Conservation (phyloP, 2,329 filamentous ascomycete genomes). For the Fusarium stilboides region DNA sequence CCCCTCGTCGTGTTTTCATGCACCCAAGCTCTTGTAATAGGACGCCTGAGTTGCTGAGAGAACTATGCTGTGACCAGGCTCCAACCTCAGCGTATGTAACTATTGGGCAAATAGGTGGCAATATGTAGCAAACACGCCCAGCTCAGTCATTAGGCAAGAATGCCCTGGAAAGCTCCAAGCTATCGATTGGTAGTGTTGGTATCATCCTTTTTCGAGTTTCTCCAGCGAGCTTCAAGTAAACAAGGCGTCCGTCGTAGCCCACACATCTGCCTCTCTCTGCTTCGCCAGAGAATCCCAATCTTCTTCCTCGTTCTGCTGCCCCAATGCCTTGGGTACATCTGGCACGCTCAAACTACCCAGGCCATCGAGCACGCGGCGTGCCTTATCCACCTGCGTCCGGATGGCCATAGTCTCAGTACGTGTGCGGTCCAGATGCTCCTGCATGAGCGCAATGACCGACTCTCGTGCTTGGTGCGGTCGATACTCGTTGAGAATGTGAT, state of each 20-base stretch:
- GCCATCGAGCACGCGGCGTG: conserved; percentile 79
- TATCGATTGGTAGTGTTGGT: not conserved
- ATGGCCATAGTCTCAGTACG: conserved; percentile 81
- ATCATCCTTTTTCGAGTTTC: not conserved
- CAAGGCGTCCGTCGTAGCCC: conserved; percentile 60
- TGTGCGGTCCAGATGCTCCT: conserved; percentile 82
- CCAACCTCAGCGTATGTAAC: not conserved
- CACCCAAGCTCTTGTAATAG: not conserved
- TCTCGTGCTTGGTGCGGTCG: conserved; percentile 93
- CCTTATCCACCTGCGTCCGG: conserved; percentile 77
- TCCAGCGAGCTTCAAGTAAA: conserved; percentile 51
- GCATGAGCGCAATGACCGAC: conserved; percentile 88
- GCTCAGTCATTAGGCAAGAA: not conserved
- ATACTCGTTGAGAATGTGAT: conserved; percentile 95
- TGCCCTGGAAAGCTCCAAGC: not conserved
- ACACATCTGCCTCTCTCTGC: conserved; percentile 56
- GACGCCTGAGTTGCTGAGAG: not conserved
- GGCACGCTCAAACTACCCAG: conserved; percentile 68
- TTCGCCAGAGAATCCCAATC: conserved; percentile 34
- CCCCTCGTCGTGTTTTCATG: not conserved
- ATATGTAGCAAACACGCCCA: not conserved
- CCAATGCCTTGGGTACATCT: conserved; percentile 38
- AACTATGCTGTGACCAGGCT: not conserved
- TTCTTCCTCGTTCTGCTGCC: conserved; percentile 39
- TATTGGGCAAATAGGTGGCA: not conserved